These are phyloP conservation scores for Cladosporium sp. DNA, from an alignment of 2,329 filamentous ascomycete genomes.

Conservation along the genomic window DNA sequence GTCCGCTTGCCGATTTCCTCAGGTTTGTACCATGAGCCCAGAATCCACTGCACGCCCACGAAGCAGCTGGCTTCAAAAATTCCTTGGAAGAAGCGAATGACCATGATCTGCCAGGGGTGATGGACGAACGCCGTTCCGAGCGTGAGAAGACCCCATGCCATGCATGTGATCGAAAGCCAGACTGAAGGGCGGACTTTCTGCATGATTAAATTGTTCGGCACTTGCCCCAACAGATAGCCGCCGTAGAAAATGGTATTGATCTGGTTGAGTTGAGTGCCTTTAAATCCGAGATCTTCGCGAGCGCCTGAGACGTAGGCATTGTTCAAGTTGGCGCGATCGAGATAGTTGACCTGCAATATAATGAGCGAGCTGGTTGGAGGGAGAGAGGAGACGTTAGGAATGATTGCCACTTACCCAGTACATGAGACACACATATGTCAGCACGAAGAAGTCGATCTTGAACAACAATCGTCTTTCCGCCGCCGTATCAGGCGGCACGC, in stretches of 20 bases:
- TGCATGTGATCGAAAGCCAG: slow-evolving; percentile 38
- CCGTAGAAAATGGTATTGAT: slow-evolving; percentile 31
- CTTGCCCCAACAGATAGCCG: slow-evolving; percentile 50
- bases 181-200: slow-evolving; percentile 60
- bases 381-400: background rate
- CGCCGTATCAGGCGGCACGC: slow-evolving; percentile 23
- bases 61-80: slow-evolving; percentile 27
- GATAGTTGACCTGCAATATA: slow-evolving; percentile 24
- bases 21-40: slow-evolving; percentile 24
- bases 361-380: background rate
- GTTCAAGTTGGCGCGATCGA: slow-evolving; percentile 50
- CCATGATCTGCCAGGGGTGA: slow-evolving; percentile 54
- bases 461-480: slow-evolving; percentile 22
- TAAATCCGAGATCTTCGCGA: slow-evolving; percentile 49
- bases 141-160: slow-evolving; percentile 62
- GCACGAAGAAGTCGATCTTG: slow-evolving; percentile 31
- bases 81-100: slow-evolving; percentile 49
- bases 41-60: slow-evolving; percentile 25
- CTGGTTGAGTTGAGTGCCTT: slow-evolving; percentile 47
- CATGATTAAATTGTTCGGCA: slow-evolving; percentile 59
- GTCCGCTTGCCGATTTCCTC: slow-evolving; percentile 16
- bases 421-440: slow-evolving; percentile 38
- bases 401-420: slow-evolving; percentile 24
- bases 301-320: slow-evolving; percentile 55
- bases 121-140: slow-evolving; percentile 48